Percentiles rank a stretch among this genome's conserved stretches.
These are phyloP conservation scores for Sporothrix mexicana DNA, from an alignment of 2,329 filamentous ascomycete species.

Conservation along the genomic window DNA sequence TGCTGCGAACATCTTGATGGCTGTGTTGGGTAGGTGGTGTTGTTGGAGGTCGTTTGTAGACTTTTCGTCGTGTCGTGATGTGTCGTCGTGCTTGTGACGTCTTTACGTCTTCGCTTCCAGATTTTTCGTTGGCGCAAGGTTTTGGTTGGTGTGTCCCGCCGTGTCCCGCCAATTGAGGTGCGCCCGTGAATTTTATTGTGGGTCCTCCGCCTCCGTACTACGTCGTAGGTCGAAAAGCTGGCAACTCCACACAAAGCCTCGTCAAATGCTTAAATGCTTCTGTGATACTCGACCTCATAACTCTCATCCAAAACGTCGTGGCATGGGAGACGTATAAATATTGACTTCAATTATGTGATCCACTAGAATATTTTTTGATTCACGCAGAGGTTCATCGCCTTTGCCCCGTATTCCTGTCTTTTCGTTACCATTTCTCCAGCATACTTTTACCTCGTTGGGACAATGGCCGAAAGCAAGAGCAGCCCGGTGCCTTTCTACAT, in stretches of 20 bases:
- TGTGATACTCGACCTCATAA: not conserved
- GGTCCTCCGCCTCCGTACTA: not conserved
- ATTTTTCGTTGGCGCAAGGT: conserved; percentile 12
- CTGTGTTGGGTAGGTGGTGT: not conserved
- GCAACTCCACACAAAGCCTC: conserved; percentile 23
- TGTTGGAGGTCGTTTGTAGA: not conserved
- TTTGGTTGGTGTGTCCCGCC: not conserved
- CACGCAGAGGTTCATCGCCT: too few relatives aligned
- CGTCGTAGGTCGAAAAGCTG: not conserved
- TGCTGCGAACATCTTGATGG: conserved; percentile 66
- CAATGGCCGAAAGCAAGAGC: too few relatives aligned
- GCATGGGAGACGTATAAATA: too few relatives aligned
- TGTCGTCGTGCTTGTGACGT: conserved; percentile 12
- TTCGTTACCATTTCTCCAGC: too few relatives aligned
- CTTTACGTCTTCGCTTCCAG: not conserved
- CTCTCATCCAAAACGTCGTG: too few relatives aligned
- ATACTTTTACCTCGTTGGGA: too few relatives aligned
- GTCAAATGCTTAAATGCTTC: not conserved
- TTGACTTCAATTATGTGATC: too few relatives aligned
- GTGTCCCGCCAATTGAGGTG: not conserved
- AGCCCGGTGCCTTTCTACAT: too few relatives aligned
- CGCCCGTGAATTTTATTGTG: conserved; percentile 21
- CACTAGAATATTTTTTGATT: too few relatives aligned
- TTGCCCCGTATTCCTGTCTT: too few relatives aligned
- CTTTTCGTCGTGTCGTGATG: not conserved